A percentile compares a stretch with the other conserved stretches of the same genome.
Conservation (phyloP, 208 protist species). For the Vickermania ingenoplastis region DNA sequence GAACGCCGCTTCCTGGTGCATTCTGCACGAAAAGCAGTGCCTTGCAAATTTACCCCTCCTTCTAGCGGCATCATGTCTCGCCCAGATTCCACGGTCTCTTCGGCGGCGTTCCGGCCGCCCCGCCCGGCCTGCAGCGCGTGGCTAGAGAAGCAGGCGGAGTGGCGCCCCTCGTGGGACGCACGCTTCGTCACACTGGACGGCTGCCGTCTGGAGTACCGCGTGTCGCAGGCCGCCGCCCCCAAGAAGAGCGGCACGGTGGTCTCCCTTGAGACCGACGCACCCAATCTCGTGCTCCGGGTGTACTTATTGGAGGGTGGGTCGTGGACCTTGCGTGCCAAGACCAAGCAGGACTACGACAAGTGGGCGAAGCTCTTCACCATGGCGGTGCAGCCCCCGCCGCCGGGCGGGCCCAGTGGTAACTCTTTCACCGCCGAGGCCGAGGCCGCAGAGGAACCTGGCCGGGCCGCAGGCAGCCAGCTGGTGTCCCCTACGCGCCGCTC, state of each 20-base stretch:
- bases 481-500: slow-evolving; percentile 1
- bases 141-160: slow-evolving; percentile 75
- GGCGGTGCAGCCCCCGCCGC: neutral
- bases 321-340: slow-evolving; percentile 53
- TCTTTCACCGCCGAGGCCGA: neutral
- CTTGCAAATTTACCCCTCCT: too few relatives aligned
- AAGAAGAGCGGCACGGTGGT: slow-evolving; percentile 43
- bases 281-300: slow-evolving; percentile 37
- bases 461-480: slow-evolving; percentile 4
- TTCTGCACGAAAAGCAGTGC: too few relatives aligned
- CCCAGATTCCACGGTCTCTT: neutral
- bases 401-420: neutral
- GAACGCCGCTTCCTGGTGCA: too few relatives aligned
- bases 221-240: slow-evolving; percentile 30
- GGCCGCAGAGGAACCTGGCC: neutral
- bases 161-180: slow-evolving; percentile 57
- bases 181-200: slow-evolving; percentile 54
- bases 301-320: slow-evolving; percentile 64
- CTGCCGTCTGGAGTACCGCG: slow-evolving; percentile 43
- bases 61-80: neutral
- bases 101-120: too few relatives aligned
- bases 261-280: slow-evolving; percentile 27
- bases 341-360: slow-evolving; percentile 26
- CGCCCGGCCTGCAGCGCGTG: slow-evolving; percentile 11
- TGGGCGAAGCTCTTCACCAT: slow-evolving; percentile 22